Evolutionary conservation across 129 eudicot species (phyloP).

Genomic region (Ambrosia trifida): DNA sequence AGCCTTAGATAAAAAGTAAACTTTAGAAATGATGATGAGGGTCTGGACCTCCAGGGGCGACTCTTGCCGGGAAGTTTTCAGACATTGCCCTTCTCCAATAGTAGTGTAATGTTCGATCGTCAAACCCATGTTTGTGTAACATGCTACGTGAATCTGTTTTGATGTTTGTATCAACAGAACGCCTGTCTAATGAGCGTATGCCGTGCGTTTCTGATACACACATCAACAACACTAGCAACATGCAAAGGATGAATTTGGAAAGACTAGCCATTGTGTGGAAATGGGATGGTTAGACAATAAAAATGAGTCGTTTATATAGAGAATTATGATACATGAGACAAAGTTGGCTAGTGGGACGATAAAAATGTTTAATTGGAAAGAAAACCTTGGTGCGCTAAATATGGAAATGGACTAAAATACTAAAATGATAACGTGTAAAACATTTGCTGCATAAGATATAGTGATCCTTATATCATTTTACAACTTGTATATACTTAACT

Average conservation of each 20-base stretch:
- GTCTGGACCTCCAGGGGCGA: constrained; percentile 55
- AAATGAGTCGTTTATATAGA: constrained; percentile 30
- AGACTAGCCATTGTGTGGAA: constrained; percentile 24
- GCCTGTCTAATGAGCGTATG: neutral
- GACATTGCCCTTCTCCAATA: constrained; percentile 41
- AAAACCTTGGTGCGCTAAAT: neutral
- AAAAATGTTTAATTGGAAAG: neutral
- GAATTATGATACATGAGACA: neutral
- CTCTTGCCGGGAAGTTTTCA: constrained; percentile 31
- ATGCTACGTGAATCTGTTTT: constrained; percentile 12
- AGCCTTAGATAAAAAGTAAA: neutral
- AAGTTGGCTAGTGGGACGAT: constrained; percentile 20
- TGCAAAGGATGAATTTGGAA: constrained; percentile 21
- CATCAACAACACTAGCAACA: constrained; percentile 2
- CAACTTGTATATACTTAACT: too few relatives aligned
- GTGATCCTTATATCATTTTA: too few relatives aligned
- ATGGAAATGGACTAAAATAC: neutral
- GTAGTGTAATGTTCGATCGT: constrained; percentile 29
- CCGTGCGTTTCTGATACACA: constrained; percentile 16
- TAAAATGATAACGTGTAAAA: neutral
- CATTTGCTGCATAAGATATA: neutral
- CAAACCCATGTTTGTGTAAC: constrained; percentile 34
- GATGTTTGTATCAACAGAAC: neutral
- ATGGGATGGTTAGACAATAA: constrained; percentile 12
- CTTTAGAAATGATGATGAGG: constrained; percentile 43